Conservation (phyloP, 2,329 filamentous ascomycete genomes). For the Stromatinia cepivora region DNA sequence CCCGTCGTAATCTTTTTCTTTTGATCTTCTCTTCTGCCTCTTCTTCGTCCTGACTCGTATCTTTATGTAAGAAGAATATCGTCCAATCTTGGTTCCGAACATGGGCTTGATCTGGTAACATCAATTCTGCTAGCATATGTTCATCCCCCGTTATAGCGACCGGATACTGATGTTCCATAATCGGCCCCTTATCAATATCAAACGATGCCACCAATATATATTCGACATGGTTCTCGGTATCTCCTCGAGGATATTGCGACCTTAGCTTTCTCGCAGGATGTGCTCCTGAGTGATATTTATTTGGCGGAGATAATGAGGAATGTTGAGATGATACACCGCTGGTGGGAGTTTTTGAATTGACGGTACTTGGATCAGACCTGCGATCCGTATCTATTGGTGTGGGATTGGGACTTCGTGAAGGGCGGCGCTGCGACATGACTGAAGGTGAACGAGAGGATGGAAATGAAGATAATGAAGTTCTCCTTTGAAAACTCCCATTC, state of each 20-base stretch:
- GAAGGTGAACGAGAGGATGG: constrained; percentile 58
- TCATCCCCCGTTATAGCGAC: constrained; percentile 94
- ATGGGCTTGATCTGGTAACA: constrained; percentile 96
- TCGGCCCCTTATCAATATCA: constrained; percentile 90
- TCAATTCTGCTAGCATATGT: constrained; percentile 96
- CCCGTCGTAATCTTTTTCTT: constrained; percentile 52
- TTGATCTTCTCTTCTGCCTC: constrained; percentile 66
- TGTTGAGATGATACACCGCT: constrained; percentile 59
- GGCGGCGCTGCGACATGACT: constrained; percentile 55
- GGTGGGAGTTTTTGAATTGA: constrained; percentile 59
- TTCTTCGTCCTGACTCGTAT: constrained; percentile 80
- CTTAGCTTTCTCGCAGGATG: constrained; percentile 59
- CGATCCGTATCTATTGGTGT: constrained; percentile 53
- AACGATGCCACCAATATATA: constrained; percentile 98
- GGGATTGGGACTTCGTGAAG: constrained; percentile 55
- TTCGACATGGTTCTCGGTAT: constrained; percentile 90
- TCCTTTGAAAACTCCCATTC: constrained; percentile 42
- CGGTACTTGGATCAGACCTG: constrained; percentile 57
- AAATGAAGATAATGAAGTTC: constrained; percentile 65
- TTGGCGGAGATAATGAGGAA: constrained; percentile 56
- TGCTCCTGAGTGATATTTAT: constrained; percentile 52
- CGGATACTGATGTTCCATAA: constrained; percentile 98
- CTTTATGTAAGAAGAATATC: constrained; percentile 97
- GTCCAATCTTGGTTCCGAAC: constrained; percentile 97
- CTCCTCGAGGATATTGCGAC: constrained; percentile 74